Base-by-base conservation (phyloP, 352 stramenopile species). In the Pythium phragmiticola region DNA sequence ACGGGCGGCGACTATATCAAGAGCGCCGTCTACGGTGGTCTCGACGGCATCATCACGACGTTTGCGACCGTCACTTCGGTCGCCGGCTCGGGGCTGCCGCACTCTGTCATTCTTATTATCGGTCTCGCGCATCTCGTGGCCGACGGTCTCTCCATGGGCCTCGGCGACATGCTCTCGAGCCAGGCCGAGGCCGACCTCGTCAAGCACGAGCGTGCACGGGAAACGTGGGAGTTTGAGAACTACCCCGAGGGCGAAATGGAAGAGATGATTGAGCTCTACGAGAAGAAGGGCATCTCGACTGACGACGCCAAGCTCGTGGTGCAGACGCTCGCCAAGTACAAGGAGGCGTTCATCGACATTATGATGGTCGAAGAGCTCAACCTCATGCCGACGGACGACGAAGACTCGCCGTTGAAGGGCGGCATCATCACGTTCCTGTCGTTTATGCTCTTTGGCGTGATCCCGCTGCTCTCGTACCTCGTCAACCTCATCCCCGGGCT, bases 321-420 rank as follows among this genome's bases (percentile, higher is more conserved):
- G 53, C 76, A 89, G 58, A 98, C 92, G 34, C 89, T 99, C 75
- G 78, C 94, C 58, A 98, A 98, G 80, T 98, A 99, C 81, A 97
- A 97, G 64, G 88, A 98, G 54, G 97, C 97, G 33, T 99, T 99
- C 76, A 93, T 98, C 37, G 94, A 98, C 78, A 87, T 98, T 55
- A 99, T 99, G 96, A 98, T 98, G 93, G 76, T 95, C 21, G 91
- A 98, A 64, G 96, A 99, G 74, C 86, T 99, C 51, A 90, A 97
- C 58, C 74, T 99, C 60, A 96, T 98, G 81, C 90, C 96, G 1
- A 89, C 96, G 34, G 92, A 98, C 60, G 90, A 98, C 42, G 79
- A 98, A 69, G 90, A 98, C 69, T 92, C 91, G 58, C 84, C 88
- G 52, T 63, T 89, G 30, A 88, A 61, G n/a, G 85, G 85, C 23